These are phyloP conservation scores for Pseudonectria foliicola DNA, from an alignment of 2,329 filamentous ascomycete species.

Conservation along the genomic window DNA sequence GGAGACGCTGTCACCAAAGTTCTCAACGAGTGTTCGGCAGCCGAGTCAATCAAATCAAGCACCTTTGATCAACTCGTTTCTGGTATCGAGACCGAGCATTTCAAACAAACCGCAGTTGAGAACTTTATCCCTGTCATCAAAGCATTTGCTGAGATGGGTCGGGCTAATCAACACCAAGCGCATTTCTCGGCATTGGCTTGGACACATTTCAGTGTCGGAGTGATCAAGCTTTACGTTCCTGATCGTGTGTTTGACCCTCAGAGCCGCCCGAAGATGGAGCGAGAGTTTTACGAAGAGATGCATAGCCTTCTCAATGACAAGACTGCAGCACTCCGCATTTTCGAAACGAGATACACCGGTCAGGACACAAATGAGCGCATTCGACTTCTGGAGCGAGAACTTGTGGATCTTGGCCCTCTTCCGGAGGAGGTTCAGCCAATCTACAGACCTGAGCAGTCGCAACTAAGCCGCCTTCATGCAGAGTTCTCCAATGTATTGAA, in stretches of 20 bases:
- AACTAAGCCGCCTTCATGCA: slow-evolving; percentile 66
- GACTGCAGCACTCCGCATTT: slow-evolving; percentile 53
- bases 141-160: slow-evolving; percentile 30
- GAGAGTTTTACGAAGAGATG: slow-evolving; percentile 49
- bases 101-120: slow-evolving; percentile 29
- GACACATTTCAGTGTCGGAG: slow-evolving; percentile 66
- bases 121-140: slow-evolving; percentile 41
- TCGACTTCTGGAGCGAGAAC: slow-evolving; percentile 53
- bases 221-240: slow-evolving; percentile 75
- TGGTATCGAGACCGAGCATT: slow-evolving; percentile 27
- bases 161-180: slow-evolving; percentile 12
- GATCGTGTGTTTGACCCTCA: slow-evolving; percentile 81
- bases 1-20: slow-evolving; percentile 21
- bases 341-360: slow-evolving; percentile 62
- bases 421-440: slow-evolving; percentile 59
- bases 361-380: slow-evolving; percentile 61
- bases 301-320: slow-evolving; percentile 47
- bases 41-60: slow-evolving; percentile 1
- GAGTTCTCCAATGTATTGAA: slow-evolving; percentile 75
- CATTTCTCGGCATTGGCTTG: slow-evolving; percentile 52
- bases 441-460: slow-evolving; percentile 62
- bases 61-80: slow-evolving; percentile 17
- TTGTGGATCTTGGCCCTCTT: slow-evolving; percentile 56
- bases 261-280: slow-evolving; percentile 58
- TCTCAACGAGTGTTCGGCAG: slow-evolving; percentile 16